Evolutionary conservation across 148 eudicot species (phyloP), one percentile per base, ranked within the genome.

Genomic region (Fallopia convolvulus): DNA sequence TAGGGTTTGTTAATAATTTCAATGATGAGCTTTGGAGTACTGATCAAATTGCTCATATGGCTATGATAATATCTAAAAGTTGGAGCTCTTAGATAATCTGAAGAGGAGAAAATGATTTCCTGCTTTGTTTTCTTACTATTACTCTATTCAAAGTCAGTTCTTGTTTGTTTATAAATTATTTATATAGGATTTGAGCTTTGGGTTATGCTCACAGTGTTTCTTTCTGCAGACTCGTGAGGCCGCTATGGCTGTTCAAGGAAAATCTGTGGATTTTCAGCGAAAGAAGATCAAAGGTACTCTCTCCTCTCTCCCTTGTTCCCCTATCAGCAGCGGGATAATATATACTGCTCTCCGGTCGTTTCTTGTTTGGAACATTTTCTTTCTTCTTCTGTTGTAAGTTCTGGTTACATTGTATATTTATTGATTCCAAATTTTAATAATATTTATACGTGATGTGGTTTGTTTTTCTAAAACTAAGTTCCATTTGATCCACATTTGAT

Each of bases 241-340:
- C 79, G 84, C 97, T 23, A 46, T 81, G 74, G 82, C 86, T 77
- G 83, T 88, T 63, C 97, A 83, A 80, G 99, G 99, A 32, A 91
- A 89, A 83, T 77, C 91, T 78, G 97, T 93, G 44, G 98, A 96
- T 86, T 77, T 85, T 72, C 99, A 96, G 88, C 93, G 99, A 50
- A 93, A 83, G 84, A 91, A 84, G 83, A 93, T 84, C 78, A 96
- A 86, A 96, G 99, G 99, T 96, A 8, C 44, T 39, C 70, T 30
- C 17, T 30, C 61, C 26, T 44, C 58, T 5, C 18, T 18, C 58
- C 20, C 17, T 63, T 12, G 12, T 61, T 13, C 15, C 33, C 18
- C 68, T 44, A 21, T 17, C 20, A 23, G 60, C 52, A 41, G 49
- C 5, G 61, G 21, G 3, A 42, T 32, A 63, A 63, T 8, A 10